phyloP scores from a whole-genome alignment of 2,329 filamentous ascomycete genomes.

The Pleomassaria siparia region DNA sequence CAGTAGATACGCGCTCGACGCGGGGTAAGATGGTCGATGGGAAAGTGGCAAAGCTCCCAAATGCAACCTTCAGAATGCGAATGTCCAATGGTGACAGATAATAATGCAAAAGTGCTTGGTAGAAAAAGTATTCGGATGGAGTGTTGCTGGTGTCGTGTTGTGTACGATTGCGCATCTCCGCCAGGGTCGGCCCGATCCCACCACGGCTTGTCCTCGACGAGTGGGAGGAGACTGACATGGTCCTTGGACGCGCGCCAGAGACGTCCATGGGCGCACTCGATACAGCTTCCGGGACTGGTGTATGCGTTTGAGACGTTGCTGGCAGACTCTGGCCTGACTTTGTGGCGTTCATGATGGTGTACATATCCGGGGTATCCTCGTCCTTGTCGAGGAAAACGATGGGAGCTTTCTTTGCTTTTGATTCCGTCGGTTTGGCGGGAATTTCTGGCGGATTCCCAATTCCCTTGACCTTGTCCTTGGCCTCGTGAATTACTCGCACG shows the following conservation, averaged over 20 bases:
- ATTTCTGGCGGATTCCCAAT: conserved; percentile 66
- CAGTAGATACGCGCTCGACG: conserved; percentile 85
- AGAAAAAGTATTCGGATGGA: conserved; percentile 74
- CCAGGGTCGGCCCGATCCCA: conserved; percentile 45
- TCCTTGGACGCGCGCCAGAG: conserved; percentile 12
- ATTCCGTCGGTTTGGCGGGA: conserved; percentile 53
- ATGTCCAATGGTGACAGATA: conserved; percentile 92
- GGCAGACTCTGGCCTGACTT: conserved; percentile 48
- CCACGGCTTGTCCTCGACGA: conserved; percentile 31
- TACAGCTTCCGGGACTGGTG: conserved; percentile 8
- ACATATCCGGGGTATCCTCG: conserved; percentile 55
- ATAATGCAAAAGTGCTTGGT: conserved; percentile 82
- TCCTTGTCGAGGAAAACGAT: conserved; percentile 52
- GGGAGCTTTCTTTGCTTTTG: conserved; percentile 50
- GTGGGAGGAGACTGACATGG: conserved; percentile 34
- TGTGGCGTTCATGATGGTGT: conserved; percentile 51
- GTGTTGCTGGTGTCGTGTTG: conserved; percentile 48
- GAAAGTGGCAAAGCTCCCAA: conserved; percentile 78
- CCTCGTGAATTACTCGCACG: conserved; percentile 69
- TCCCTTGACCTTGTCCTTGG: conserved; percentile 72
- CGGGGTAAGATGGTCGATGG: conserved; percentile 83
- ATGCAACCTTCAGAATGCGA: conserved; percentile 85
- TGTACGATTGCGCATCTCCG: conserved; percentile 50
- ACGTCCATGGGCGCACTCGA: background rate
- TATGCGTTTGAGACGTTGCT: conserved; percentile 16